Base-by-base conservation (phyloP, 306 rosid species). In the Mucuna pruriens region DNA sequence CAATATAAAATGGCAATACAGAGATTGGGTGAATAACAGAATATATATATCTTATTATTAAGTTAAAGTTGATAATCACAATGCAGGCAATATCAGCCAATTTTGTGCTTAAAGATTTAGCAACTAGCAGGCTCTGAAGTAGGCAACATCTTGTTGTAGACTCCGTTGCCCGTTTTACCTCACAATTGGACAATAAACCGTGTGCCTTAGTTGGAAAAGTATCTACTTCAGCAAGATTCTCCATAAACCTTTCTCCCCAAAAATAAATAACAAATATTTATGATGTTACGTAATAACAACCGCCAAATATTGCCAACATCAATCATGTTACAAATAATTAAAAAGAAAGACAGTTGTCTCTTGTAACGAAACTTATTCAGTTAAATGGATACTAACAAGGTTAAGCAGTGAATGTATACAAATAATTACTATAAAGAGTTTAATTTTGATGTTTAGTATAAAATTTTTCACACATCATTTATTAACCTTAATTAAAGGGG, bases 151-250 rank as follows among this genome's bases (percentile, higher is more conserved):
- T 70, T 77, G 79, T 86, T 84, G 87, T 51, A 77, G 78, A 73
- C 85, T 86, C 85, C 84, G 84, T 65, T 64, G 60, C 80, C 67
- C 13, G 1, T 34, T 82, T 84, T 33, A 29, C 74, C 65, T 38
- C 85, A 83, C 81, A 55, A 80, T 66, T 65, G 72, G 90, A 87
- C 87, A 77, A 58, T 22, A 61, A 71, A 77, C 76, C 86, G 84
- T 77, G 87, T 74, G 85, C 26, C 81, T 44, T 74, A 16, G 48
- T 17, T 61, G 44, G 62, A 58, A 77, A 77, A 77, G 84, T 82
- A 84, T 84, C 84, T 73, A 34, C 12, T 49, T 74, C 78, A 66
- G 23, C 23, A 81, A 85, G 86, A 85, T 82, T 74, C 85, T 78
- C 42, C 74, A 60, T 46, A 49, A 76, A 5, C 71, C 68, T 73